Base-by-base conservation (phyloP, 352 stramenopile genomes). In the Phytopythium boreale region DNA sequence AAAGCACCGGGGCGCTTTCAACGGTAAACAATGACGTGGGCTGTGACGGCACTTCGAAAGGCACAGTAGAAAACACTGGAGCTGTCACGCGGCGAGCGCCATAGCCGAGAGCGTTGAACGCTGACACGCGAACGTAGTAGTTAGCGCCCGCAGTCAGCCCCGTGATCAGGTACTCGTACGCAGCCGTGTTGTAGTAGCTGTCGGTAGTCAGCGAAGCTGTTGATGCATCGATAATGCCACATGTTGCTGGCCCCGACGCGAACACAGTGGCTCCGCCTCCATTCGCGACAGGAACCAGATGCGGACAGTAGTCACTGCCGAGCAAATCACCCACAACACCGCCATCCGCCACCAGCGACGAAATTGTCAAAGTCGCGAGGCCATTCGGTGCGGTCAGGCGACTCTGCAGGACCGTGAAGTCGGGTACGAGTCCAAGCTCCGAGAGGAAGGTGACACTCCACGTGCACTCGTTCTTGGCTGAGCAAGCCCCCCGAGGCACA, bases 371-470 rank as follows among this genome's bases (percentile, higher is more conserved):
- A 1, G 59, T 73, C 1, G 74, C 82, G 10, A 71, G 58, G 4
- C 84, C 82, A 12, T 68, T 64, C 6, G 64, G 62, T 0, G 81
- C 74, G 4, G 74, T 76, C 4, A 95, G 65, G 1, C 79, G 71
- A 63, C 80, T 90, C 14, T 76, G 66, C 3, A 68, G 27, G 0
- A 84, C 70, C 0, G 71, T 80, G 2, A 96, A 69, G 12, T 71
- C 46, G 0, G 88, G 83, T 7, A 95, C 68, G 6, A 58, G 31
- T 4, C 66, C 88, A 2, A 93, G 14, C 37, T 94, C 86, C 1
- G 81, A 92, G 4, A 83, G 4, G 55, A 96, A 96, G 39, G 85
- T 94, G 44, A 97, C 76, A 7, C 67, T 82, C 85, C 88, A 97
- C 11, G 75, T 84, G 37, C 84, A 93, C 60, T 94, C 84, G 37